Conservation (phyloP, 2,329 filamentous ascomycete species). For the Trichoderma lentiforme region DNA sequence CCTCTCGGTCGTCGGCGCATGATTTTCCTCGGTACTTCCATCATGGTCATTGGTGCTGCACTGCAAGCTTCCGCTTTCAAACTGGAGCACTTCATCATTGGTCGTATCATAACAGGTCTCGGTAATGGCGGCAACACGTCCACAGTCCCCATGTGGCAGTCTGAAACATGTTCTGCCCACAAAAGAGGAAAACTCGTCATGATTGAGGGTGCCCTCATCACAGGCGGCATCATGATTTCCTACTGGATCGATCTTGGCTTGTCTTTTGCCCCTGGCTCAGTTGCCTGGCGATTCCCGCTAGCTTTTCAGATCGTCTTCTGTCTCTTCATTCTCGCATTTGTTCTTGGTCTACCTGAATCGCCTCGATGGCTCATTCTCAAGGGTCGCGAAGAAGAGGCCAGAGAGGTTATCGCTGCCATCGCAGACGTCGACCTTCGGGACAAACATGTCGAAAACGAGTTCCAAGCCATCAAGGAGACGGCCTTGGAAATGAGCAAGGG, state of each 20-base stretch:
- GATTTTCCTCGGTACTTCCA: constrained; percentile 56
- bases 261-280: constrained; percentile 43
- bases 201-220: constrained; percentile 58
- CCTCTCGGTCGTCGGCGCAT: constrained; percentile 57
- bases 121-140: constrained; percentile 58
- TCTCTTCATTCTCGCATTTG: constrained; percentile 52
- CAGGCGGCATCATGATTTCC: constrained; percentile 53
- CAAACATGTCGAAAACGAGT: constrained; percentile 57
- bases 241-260: constrained; percentile 62
- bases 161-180: constrained; percentile 55
- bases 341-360: constrained; percentile 54
- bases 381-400: constrained; percentile 46
- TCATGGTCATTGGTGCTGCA: constrained; percentile 56
- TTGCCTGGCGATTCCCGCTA: constrained; percentile 58
- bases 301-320: constrained; percentile 55
- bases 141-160: constrained; percentile 58
- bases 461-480: constrained; percentile 60
- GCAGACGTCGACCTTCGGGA: constrained; percentile 53
- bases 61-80: constrained; percentile 57
- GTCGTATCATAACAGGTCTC: constrained; percentile 57
- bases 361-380: constrained; percentile 48
- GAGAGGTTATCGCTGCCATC: constrained; percentile 48
- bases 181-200: constrained; percentile 60
- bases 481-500: constrained; percentile 66
- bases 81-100: constrained; percentile 54